Evolutionary conservation across 1,284 basidiomycete species (phyloP), one percentile per base, ranked within the genome.

Genomic region (Irpex sp.): DNA sequence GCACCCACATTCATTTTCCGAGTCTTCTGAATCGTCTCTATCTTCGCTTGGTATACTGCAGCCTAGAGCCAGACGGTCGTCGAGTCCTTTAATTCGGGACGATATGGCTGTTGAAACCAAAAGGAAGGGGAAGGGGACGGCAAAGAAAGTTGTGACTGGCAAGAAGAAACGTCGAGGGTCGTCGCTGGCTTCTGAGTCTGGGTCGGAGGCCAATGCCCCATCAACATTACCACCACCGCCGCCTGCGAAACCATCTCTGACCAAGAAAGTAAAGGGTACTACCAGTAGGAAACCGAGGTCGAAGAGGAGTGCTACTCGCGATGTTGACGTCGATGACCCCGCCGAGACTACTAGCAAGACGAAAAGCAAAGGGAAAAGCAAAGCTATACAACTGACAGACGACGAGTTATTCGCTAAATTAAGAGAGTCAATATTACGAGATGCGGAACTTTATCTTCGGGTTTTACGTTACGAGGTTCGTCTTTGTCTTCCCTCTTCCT

Each of bases 381-480:
- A 62, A 33, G 67, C 67, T 53, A 60, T 66, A 45, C 71, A 71
- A 53, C 60, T 74, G 52, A 69, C 77, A 57, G 78, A 80, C 59
- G 70, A 73, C 16, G 70, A 71, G 21, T 65, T 72, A 54, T 65
- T 71, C 55, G 58, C 58, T 8, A 67, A 68, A 58, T 69, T 86
- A 62, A 79, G 71, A 66, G 69, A 69, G 1, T 73, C 74, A 55
- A 82, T 88, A 52, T 56, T 77, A 10, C 65, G 71, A 48, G 77
- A 88, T 69, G 70, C 68, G 16, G 71, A 71, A 52, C 71, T 89
- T 12, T 77, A 87, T 69, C 70, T 78, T 23, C 79, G 81, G 53
- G 79, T 88, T 62, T 69, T 88, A 65, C 82, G 85, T 28, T 88
- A 84, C 67, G 86, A 90, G 77, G 87, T 84, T 65, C 14, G 48